Base-by-base conservation (phyloP, 1,284 basidiomycete species). In the Heimioporus punctisporus region DNA sequence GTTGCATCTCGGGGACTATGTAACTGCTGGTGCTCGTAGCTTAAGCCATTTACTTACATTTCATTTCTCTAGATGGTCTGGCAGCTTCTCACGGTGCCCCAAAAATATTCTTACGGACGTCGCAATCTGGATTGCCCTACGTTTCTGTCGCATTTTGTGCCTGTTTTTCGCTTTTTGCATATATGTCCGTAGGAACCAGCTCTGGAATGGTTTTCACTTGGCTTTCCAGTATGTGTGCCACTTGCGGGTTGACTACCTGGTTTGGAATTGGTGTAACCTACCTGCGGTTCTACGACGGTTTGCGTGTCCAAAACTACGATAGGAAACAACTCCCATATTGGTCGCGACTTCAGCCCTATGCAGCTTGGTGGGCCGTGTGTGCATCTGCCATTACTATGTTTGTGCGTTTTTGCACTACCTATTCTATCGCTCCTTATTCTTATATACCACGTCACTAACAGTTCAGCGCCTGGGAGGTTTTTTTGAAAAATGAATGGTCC, bases 231-330 rank as follows among this genome's bases (percentile, higher is more conserved):
- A 75, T 85, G 66, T 65, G 37, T 12, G 56, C 57, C 6, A 65
- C 52, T 43, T 50, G 42, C 19, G 87, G 86, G 46, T 72, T 89
- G 52, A 72, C 80, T 58, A 82, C 81, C 31, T 89, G 86, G 86
- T 77, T 82, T 62, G 81, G 78, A 48, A 87, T 89, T 60, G 73
- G 76, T 19, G 64, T 85, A 51, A 82, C 78, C 5, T 85, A 85
- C 71, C 74, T 85, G 52, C 78, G 82, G n/a, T 88, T 88, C 75
- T 69, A 81, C 64, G 68, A 70, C 25, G 87, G 85, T 37, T 66
- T 83, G 59, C 76, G 76, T 55, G 77, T 72, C 2, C 86, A 89
- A 61, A 82, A 81, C 7, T 72, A 82, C 50, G 72, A 78, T 49
- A 76, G 84, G 47, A 63, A 57, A 5, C 70, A 64, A 1, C 75